These are phyloP conservation scores for Panaeolus cyanescens DNA, from an alignment of 768 basidiomycete species.

Conservation along the genomic window DNA sequence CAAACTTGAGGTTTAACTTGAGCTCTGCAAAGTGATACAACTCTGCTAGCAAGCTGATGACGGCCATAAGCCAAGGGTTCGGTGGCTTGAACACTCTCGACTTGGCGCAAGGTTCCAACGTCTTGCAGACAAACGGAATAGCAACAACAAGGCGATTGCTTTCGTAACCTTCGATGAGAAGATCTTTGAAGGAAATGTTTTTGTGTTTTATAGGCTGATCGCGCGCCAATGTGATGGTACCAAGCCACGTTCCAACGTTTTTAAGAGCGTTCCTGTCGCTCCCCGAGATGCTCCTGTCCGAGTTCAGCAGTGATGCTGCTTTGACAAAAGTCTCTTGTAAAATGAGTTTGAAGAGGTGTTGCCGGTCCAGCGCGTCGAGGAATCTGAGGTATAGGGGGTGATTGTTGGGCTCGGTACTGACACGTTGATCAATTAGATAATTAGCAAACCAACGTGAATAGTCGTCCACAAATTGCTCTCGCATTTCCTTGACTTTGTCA, in stretches of 20 bases:
- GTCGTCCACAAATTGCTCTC: slow-evolving; percentile 76
- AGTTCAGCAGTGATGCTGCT: slow-evolving; percentile 83
- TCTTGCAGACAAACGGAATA: slow-evolving; percentile 98
- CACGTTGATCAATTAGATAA: slow-evolving; percentile 94
- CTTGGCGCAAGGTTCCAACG: slow-evolving; percentile 85
- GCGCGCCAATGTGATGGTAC: slow-evolving; percentile 88
- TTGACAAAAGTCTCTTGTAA: slow-evolving; percentile 94
- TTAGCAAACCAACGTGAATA: slow-evolving; percentile 96
- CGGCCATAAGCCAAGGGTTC: slow-evolving; percentile 98
- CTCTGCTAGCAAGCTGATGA: slow-evolving; percentile 88
- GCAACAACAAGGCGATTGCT: slow-evolving; percentile 88
- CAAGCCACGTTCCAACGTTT: slow-evolving; percentile 95
- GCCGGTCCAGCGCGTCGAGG: slow-evolving; percentile 77
- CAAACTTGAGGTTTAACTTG: slow-evolving; percentile 96
- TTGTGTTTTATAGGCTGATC: slow-evolving; percentile 92
- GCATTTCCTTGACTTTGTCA: slow-evolving; percentile 84
- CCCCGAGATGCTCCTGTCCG: slow-evolving; percentile 85
- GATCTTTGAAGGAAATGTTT: slow-evolving; percentile 94
- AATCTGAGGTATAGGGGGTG: slow-evolving; percentile 94
- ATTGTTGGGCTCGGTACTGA: slow-evolving; percentile 96
- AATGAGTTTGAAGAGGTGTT: slow-evolving; percentile 70
- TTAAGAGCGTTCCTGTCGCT: slow-evolving; percentile 87
- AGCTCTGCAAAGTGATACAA: slow-evolving; percentile 97
- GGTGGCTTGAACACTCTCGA: slow-evolving; percentile 95
- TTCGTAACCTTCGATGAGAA: slow-evolving; percentile 96